These are phyloP conservation scores for Claviceps spartinae DNA, from an alignment of 2,329 filamentous ascomycete species.

Conservation along the genomic window DNA sequence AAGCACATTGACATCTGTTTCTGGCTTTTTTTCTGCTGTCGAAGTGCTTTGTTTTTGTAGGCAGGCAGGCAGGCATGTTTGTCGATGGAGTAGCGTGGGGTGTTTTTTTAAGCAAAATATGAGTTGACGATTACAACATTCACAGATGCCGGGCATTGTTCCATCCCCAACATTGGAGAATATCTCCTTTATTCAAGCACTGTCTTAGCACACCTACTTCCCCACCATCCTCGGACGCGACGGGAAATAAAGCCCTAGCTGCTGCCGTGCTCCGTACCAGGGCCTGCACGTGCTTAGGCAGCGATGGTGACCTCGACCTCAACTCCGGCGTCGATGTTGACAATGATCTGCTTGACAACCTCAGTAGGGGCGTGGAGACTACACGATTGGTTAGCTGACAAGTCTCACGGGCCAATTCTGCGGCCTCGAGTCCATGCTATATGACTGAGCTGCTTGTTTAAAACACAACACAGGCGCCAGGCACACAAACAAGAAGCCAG, in stretches of 20 bases:
- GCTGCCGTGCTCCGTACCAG: neutral
- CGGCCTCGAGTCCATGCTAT: too few species aligned
- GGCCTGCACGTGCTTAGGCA: conserved; percentile 39
- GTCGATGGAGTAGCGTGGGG: too few species aligned
- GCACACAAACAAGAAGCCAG: neutral
- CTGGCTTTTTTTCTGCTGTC: too few species aligned
- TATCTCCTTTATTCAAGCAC: conserved; percentile 2
- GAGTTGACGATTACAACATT: neutral
- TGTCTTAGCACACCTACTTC: neutral
- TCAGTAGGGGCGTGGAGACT: conserved; percentile 93
- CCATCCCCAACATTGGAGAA: neutral
- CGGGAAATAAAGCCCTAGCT: neutral
- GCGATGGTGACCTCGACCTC: conserved; percentile 90
- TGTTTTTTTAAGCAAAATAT: too few species aligned
- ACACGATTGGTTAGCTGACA: neutral
- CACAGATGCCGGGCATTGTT: neutral
- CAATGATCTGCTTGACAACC: conserved; percentile 92
- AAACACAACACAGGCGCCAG: neutral
- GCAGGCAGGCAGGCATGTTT: too few species aligned
- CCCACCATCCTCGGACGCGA: neutral
- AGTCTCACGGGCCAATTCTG: too few species aligned
- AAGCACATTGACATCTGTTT: too few species aligned
- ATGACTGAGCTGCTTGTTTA: neutral
- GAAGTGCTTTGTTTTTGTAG: too few species aligned
- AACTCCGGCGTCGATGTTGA: conserved; percentile 89